These are phyloP conservation scores for Leptodermis oblonga DNA, from an alignment of 257 asterid species.

Conservation along the genomic window DNA sequence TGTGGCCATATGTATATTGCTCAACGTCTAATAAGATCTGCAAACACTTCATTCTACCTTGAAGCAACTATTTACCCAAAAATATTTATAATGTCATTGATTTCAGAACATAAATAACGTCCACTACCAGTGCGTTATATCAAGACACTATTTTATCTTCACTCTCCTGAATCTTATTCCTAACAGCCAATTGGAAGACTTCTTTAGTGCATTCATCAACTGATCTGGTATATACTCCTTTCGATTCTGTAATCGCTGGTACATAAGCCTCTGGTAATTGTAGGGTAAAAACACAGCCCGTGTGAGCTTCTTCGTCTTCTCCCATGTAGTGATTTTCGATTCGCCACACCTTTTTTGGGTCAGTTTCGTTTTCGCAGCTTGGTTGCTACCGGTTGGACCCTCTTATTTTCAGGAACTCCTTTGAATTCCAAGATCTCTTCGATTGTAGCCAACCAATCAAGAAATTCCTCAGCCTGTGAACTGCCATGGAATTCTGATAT, in stretches of 20 bases:
- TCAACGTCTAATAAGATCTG: too few species aligned
- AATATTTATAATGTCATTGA: too few species aligned
- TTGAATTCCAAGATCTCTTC: not conserved
- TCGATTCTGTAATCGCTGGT: not conserved
- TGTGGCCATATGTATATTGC: too few species aligned
- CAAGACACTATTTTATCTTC: not conserved
- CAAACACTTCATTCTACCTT: too few species aligned
- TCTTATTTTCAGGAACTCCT: not conserved
- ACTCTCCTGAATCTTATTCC: too few species aligned
- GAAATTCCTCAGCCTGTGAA: not conserved
- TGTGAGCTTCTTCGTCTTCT: not conserved
- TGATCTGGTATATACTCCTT: not conserved
- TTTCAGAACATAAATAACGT: too few species aligned
- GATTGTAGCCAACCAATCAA: not conserved
- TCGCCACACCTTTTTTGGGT: not conserved
- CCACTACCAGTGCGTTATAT: too few species aligned
- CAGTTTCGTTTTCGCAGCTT: not conserved
- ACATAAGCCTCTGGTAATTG: not conserved
- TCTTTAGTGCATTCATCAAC: not conserved
- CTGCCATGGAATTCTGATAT: not conserved
- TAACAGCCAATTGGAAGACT: too few species aligned
- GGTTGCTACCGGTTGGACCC: not conserved
- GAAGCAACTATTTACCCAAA: too few species aligned
- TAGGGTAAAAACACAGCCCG: not conserved
- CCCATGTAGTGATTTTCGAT: not conserved